Percentiles rank a stretch among this genome's conserved stretches.
These are phyloP conservation scores for Neurospora sp. DNA, from an alignment of 2,329 filamentous ascomycete genomes.

Conservation along the genomic window DNA sequence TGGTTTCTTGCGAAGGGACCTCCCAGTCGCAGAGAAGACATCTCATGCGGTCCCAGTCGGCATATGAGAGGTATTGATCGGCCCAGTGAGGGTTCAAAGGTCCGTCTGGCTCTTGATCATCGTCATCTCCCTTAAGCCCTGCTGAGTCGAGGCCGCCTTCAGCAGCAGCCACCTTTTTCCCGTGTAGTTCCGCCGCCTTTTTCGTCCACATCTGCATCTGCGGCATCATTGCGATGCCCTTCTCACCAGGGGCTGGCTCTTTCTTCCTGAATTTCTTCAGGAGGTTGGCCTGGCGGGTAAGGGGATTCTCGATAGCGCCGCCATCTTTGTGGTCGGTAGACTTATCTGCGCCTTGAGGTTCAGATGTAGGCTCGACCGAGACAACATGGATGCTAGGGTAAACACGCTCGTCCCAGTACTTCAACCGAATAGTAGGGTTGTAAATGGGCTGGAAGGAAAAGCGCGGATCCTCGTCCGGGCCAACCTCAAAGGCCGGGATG, in stretches of 20 bases:
- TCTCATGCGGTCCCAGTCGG: conserved; percentile 35
- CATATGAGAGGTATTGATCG: conserved; percentile 46
- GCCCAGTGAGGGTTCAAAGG: conserved; percentile 19
- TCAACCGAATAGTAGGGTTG: conserved; percentile 57
- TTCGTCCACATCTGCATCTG: conserved; percentile 65
- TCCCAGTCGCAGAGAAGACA: conserved; percentile 54
- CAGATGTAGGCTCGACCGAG: conserved; percentile 35
- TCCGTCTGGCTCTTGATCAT: conserved; percentile 12
- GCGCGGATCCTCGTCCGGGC: conserved; percentile 43
- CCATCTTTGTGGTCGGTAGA: conserved; percentile 26
- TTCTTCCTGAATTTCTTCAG: conserved; percentile 49
- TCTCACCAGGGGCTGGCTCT: conserved; percentile 29
- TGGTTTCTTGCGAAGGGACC: conserved; percentile 37
- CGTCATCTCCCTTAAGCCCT: conserved; percentile 7
- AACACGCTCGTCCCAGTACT: conserved; percentile 67
- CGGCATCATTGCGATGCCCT: conserved; percentile 47
- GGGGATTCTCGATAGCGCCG: neutral
- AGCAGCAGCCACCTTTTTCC: conserved; percentile 25
- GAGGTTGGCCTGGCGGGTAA: neutral
- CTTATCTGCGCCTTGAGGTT: conserved; percentile 28
- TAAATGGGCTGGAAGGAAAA: conserved; percentile 63
- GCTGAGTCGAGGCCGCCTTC: conserved; percentile 1
- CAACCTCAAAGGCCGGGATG: conserved; percentile 56
- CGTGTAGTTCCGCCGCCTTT: conserved; percentile 58
- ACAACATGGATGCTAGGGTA: conserved; percentile 59